A percentile compares a stretch with the other conserved stretches of the same genome.
Evolutionary conservation across 495 filamentous ascomycete species (phyloP).

Genomic region (Lasiosphaeria ovina): DNA sequence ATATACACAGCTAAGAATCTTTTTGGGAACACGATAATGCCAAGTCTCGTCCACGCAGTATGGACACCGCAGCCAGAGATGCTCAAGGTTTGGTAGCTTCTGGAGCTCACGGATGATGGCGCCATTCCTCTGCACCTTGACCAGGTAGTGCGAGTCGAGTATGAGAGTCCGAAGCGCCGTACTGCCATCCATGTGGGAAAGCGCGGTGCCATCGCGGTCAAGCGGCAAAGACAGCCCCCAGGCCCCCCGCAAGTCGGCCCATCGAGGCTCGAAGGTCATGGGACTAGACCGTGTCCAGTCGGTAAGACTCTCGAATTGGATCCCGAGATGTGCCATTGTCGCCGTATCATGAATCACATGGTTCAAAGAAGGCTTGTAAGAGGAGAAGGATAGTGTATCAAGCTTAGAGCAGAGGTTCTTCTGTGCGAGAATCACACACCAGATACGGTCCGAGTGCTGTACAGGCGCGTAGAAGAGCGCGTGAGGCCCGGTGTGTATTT

Average conservation of each 20-base stretch:
- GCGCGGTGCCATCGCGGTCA: not conserved
- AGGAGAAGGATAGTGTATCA: not conserved
- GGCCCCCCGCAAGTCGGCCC: not conserved
- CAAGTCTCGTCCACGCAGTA: not conserved
- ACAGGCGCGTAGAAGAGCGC: not conserved
- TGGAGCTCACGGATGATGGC: not conserved
- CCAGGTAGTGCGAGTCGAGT: not conserved
- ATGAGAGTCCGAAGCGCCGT: not conserved
- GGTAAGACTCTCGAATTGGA: not conserved
- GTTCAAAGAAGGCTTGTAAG: not conserved
- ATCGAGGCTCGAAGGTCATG: too few species aligned
- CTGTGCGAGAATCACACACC: not conserved
- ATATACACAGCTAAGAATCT: too few species aligned
- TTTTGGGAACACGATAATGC: too few species aligned
- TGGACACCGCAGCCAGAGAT: not conserved
- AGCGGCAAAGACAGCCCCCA: not conserved
- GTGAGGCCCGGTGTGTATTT: not conserved
- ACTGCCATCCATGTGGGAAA: not conserved
- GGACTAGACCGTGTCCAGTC: not conserved
- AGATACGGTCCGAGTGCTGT: not conserved
- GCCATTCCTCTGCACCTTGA: not conserved
- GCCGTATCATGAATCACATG: too few species aligned
- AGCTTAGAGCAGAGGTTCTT: not conserved
- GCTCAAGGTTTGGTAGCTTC: not conserved
- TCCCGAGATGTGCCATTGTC: not conserved